Evolutionary conservation across 805 yeast species (phyloP), one percentile per base, ranked within the genome.

Genomic region (Starmerella riodocensis): DNA sequence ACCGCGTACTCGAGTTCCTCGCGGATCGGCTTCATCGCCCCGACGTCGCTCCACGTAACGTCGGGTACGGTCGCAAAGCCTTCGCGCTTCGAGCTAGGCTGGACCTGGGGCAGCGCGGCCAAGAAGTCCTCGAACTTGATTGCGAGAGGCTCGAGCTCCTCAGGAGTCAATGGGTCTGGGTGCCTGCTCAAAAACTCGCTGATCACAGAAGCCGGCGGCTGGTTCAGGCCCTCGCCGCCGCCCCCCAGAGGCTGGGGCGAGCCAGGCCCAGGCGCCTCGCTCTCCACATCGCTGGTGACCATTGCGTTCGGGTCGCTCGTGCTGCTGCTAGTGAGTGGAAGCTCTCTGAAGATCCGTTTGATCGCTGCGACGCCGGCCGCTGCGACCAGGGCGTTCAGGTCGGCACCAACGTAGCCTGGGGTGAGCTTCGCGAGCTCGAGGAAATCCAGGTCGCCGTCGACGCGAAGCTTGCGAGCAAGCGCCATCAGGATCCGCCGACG

Each of bases 41-140:
- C 98, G 26, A 91, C 94, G 55, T 78, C 80, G 5, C 77, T 71
- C 98, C 98, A 91, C 6, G 93, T 76, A 3, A 91, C 95, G 57
- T 91, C 97, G 0, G 98, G 98, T 11, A 91, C 93, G 0, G 97
- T 91, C 0, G 98, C 96, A 61, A 91, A 91, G 0, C 98, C 98
- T 66, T 91, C 98, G 58, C 98, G 77, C 55, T 86, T 88, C 1
- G 96, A 94, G 0, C 96, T 83, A 9, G 98, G 98, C 62, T 91
- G 98, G 32, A 91, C 79, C 0, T 86, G 75, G 2, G 97, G 96
- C 29, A 91, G 61, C 1, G 97, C 97, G 9, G 71, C 66, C 26
- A 80, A 47, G 56, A 91, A 91, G 57, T 91, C 98, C 12, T 71
- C 77, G 46, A 74, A 76, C 2, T 72, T 75, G 39, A 91, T 86